A percentile compares a stretch with the other conserved stretches of the same genome.
phyloP scores from a whole-genome alignment of 169 alveolate genomes.

The Plasmodium blacklocki region DNA sequence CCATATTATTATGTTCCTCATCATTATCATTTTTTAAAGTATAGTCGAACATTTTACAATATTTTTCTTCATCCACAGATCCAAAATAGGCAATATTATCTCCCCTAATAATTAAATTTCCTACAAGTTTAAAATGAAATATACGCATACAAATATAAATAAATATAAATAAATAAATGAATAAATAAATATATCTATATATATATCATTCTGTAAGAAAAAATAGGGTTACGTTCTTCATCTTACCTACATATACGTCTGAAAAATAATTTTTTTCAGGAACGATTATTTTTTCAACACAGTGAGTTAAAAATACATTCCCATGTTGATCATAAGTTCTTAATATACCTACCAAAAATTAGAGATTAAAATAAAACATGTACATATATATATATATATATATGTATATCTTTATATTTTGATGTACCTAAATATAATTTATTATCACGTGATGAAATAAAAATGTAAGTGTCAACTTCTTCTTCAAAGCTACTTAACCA shows the following conservation, averaged over 20 bases:
- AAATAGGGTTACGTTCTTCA: too few species aligned
- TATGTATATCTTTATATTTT: not conserved
- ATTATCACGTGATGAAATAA: conserved; percentile 86
- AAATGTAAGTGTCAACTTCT: conserved; percentile 85
- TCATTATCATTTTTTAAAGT: conserved; percentile 11
- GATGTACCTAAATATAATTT: conserved; percentile 64
- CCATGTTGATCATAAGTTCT: conserved; percentile 87
- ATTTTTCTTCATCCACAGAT: conserved; percentile 81
- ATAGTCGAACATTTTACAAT: conserved; percentile 80
- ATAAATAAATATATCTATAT: not conserved
- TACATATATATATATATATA: not conserved
- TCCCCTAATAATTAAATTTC: conserved; percentile 84
- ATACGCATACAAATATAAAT: not conserved
- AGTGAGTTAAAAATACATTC: conserved; percentile 83
- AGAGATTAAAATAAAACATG: not conserved
- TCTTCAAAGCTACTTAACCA: conserved; percentile 87
- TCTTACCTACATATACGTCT: conserved; percentile 84
- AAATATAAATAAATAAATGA: not conserved
- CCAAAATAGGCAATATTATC: conserved; percentile 87
- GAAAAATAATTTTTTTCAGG: conserved; percentile 77
- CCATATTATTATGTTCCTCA: conserved; percentile 1
- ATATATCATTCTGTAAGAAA: not conserved
- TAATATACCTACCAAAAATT: conserved; percentile 80
- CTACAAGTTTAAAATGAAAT: conserved; percentile 21
- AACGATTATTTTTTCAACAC: conserved; percentile 82